phyloP scores from a whole-genome alignment of 2,329 filamentous ascomycete genomes.

The Drechslerella coelobrocha region DNA sequence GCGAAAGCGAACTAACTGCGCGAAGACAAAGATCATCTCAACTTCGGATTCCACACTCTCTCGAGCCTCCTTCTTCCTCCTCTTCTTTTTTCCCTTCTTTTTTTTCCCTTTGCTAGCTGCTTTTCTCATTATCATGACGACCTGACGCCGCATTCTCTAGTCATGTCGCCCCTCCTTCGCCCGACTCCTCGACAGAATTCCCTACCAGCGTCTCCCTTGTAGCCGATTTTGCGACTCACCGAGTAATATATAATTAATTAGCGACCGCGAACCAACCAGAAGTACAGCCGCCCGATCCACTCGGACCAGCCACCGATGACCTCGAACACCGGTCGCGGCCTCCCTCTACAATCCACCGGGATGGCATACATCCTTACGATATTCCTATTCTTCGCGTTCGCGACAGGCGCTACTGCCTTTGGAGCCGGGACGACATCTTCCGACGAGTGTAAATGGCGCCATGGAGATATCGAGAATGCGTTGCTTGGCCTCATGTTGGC shows the following conservation, averaged over 20 bases:
- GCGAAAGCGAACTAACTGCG: background rate
- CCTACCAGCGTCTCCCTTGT: slow-evolving; percentile 9
- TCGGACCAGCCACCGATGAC: slow-evolving; percentile 19
- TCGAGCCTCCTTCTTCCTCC: background rate
- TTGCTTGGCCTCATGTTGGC: slow-evolving; percentile 45
- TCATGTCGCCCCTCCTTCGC: slow-evolving; percentile 45
- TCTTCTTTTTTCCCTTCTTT: too few relatives aligned
- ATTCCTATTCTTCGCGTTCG: slow-evolving; percentile 36
- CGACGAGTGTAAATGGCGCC: slow-evolving; percentile 49
- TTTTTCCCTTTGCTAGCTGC: slow-evolving; percentile 20
- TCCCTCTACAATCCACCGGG: slow-evolving; percentile 29
- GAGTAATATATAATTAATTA: slow-evolving; percentile 10
- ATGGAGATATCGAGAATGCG: slow-evolving; percentile 49
- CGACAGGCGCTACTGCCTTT: slow-evolving; percentile 44
- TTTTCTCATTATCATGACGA: slow-evolving; percentile 24
- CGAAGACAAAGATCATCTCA: slow-evolving; percentile 3
- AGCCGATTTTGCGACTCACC: slow-evolving; percentile 10
- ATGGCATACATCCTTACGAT: slow-evolving; percentile 39
- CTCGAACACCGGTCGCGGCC: slow-evolving; percentile 23
- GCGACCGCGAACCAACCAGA: slow-evolving; percentile 8
- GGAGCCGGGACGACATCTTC: slow-evolving; percentile 47
- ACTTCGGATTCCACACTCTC: background rate
- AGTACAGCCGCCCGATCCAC: background rate
- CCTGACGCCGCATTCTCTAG: slow-evolving; percentile 27
- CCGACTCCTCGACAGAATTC: slow-evolving; percentile 21